Evolutionary conservation across 129 eudicot species (phyloP).

Genomic region (Erigeron canadensis): DNA sequence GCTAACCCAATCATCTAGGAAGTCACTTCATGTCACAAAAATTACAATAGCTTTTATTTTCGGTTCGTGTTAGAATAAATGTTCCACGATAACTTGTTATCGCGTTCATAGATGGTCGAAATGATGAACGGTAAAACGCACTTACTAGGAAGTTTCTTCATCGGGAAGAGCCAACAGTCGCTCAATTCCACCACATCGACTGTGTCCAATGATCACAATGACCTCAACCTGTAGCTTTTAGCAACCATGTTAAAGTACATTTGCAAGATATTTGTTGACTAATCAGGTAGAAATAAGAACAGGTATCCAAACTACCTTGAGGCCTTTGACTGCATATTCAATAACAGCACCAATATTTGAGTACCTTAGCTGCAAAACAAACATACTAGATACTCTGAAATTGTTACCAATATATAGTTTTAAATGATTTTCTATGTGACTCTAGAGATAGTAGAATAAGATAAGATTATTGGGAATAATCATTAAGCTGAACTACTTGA

Average conservation of each 20-base stretch:
- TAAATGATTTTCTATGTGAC: neutral
- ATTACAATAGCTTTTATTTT: neutral
- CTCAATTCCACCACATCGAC: constrained; percentile 37
- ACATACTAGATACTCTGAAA: neutral
- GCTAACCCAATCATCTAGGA: constrained; percentile 31
- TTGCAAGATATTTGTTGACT: neutral
- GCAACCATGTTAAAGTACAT: neutral
- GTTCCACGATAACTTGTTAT: neutral
- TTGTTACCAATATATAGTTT: neutral
- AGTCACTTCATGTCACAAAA: constrained; percentile 25
- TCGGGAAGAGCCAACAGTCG: constrained; percentile 30
- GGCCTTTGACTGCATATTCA: constrained; percentile 24
- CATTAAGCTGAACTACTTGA: neutral
- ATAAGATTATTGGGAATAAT: no score
- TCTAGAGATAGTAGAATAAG: no score
- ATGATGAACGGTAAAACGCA: neutral
- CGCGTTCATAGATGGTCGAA: neutral
- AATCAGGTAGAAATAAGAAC: neutral
- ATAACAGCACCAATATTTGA: constrained; percentile 27
- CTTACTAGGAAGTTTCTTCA: constrained; percentile 23
- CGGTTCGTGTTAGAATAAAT: no score
- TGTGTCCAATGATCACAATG: constrained; percentile 30
- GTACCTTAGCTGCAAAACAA: constrained; percentile 26
- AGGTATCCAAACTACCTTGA: constrained; percentile 22
- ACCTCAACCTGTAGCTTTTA: constrained; percentile 37